phyloP scores from a whole-genome alignment of 2,329 filamentous ascomycete genomes.

The Chaetomium globosum region DNA sequence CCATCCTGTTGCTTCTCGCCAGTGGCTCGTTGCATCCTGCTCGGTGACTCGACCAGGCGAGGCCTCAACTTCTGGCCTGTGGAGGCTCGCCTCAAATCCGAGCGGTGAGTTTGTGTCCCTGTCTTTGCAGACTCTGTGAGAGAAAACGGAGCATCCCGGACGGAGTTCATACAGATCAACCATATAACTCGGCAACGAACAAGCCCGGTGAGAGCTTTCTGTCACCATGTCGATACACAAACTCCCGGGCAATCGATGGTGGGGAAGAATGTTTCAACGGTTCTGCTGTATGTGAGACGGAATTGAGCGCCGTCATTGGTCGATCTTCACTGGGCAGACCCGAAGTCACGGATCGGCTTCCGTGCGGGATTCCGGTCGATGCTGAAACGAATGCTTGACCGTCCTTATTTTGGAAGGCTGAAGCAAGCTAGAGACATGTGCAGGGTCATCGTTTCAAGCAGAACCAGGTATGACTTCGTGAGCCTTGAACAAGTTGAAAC shows the following conservation, averaged over 20 bases:
- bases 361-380: constrained; percentile 2
- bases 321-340: neutral
- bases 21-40: constrained; percentile 7
- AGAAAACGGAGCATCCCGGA: neutral
- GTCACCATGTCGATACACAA: too few species aligned
- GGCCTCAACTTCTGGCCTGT: constrained; percentile 11
- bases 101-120: neutral
- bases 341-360: constrained; percentile 1
- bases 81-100: constrained; percentile 10
- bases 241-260: neutral
- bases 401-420: constrained; percentile 3
- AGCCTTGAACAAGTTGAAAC: constrained; percentile 10
- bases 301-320: neutral
- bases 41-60: constrained; percentile 16
- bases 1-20: constrained; percentile 9
- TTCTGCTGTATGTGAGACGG: neutral
- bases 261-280: neutral
- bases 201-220: too few species aligned
- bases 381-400: constrained; percentile 13
- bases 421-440: constrained; percentile 2
- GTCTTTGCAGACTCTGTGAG: neutral
- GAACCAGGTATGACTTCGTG: neutral
- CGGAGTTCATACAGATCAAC: too few species aligned
- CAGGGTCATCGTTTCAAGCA: neutral
- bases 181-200: too few species aligned